Conservation (phyloP, 108 stramenopile species). For the Aurantiochytrium sp. region DNA sequence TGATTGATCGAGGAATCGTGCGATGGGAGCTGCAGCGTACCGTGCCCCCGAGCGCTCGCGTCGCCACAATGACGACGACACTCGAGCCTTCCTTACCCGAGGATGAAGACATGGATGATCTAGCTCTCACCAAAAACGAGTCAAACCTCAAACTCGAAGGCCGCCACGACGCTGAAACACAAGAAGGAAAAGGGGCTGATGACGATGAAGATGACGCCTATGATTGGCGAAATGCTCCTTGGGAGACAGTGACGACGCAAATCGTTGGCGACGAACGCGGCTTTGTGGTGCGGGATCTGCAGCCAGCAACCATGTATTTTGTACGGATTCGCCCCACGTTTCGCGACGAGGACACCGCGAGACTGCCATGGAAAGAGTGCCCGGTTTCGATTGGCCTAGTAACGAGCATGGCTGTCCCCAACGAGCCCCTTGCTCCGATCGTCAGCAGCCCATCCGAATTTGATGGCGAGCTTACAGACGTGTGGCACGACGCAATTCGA, state of each 20-base stretch:
- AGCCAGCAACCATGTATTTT: background rate
- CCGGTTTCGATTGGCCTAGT: background rate
- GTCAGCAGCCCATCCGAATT: background rate
- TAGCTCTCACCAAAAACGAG: too few species aligned
- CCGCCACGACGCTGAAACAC: background rate
- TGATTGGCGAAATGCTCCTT: background rate
- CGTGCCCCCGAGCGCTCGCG: background rate
- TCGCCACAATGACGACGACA: background rate
- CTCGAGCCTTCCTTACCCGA: too few species aligned
- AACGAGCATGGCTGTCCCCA: background rate
- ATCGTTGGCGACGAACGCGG: background rate
- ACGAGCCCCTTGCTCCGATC: background rate
- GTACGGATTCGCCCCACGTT: background rate
- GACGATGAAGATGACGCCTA: background rate
- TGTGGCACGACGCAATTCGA: background rate
- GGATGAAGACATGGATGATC: background rate
- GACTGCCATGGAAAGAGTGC: background rate
- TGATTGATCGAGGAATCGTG: background rate
- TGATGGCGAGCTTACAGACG: background rate
- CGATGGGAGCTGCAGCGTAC: background rate
- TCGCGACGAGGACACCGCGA: background rate
- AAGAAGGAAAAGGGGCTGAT: background rate
- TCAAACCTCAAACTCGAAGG: too few species aligned
- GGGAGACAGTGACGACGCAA: background rate
- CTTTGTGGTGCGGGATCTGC: background rate